Conservation (phyloP, 148 eudicot genomes). For the Cornus kousa region DNA sequence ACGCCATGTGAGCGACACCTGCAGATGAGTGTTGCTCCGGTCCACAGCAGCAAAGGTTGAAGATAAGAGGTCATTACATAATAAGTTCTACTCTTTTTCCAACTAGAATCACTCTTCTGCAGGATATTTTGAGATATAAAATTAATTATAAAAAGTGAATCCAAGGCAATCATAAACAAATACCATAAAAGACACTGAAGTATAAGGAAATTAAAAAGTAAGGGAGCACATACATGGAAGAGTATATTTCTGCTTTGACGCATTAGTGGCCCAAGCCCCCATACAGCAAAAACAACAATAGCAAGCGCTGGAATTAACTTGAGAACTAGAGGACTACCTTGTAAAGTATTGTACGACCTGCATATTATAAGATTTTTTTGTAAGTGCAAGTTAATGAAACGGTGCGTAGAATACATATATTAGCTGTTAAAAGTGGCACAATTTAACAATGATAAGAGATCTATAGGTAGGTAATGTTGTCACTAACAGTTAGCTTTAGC, state of each 20-base stretch:
- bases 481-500: background rate
- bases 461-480: background rate
- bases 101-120: slow-evolving; percentile 77
- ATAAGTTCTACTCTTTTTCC: slow-evolving; percentile 78
- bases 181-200: background rate
- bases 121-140: slow-evolving; percentile 12
- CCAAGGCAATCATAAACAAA: background rate
- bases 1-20: slow-evolving; percentile 42
- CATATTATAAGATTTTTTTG: slow-evolving; percentile 11
- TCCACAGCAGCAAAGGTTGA: slow-evolving; percentile 88
- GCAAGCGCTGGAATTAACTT: slow-evolving; percentile 73
- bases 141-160: background rate
- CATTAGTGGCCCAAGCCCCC: slow-evolving; percentile 80
- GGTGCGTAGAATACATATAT: background rate
- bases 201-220: background rate
- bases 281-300: slow-evolving; percentile 65
- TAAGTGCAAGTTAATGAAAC: slow-evolving; percentile 4
- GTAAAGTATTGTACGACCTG: slow-evolving; percentile 62
- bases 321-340: slow-evolving; percentile 50
- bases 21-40: slow-evolving; percentile 77
- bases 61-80: slow-evolving; percentile 73
- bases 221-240: slow-evolving; percentile 44
- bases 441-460: background rate
- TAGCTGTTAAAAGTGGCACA: background rate
- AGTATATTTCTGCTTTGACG: slow-evolving; percentile 58